Evolutionary conservation across 306 rosid genomes (phyloP), one percentile per base, ranked within the genome.

Genomic region (Echinosophora koreensis): DNA sequence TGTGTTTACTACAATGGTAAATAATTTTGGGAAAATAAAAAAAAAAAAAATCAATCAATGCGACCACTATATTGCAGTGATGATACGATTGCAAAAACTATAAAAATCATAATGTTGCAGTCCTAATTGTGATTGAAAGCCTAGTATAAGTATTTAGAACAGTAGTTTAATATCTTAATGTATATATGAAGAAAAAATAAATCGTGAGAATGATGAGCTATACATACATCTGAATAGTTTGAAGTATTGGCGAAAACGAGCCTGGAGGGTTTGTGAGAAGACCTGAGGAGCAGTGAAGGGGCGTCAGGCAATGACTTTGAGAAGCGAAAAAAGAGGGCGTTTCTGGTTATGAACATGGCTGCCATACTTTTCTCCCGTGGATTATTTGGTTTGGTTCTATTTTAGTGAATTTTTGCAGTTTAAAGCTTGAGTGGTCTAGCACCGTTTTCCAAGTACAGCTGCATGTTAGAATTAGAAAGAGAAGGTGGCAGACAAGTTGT

Each of bases 291-390:
- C 34, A 13, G 30, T 27, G 81, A 71, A 37, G 73, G 74, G 16
- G 73, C 1, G 42, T 16, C 64, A 57, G 91, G 88, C 50, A 90
- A 71, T 3, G 94, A 79, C 78, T 78, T 89, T 2, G 88, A 74
- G 84, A 89, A 47, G 57, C 82, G 84, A 86, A 88, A 87, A 11
- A 44, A 44, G 77, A 87, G 10, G n/a, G 68, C 71, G 61, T 71
- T 85, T 41, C 51, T 84, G 2, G 90, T 75, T 14, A 88, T 22
- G 57, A 69, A 82, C 71, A 85, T 84, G 5, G 80, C 71, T 28
- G 93, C 93, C 94, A 84, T 89, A 4, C 78, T 75, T 66, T 66
- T 51, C 3, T 68, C 35, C 18, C 28, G n/a, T 44, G 13, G 46
- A 0, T 44, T 39, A 8, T 44, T 44, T 41, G 1, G 47, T 50